Base-by-base conservation (phyloP, 495 filamentous ascomycete genomes). In the Daldinia caldariorum region DNA sequence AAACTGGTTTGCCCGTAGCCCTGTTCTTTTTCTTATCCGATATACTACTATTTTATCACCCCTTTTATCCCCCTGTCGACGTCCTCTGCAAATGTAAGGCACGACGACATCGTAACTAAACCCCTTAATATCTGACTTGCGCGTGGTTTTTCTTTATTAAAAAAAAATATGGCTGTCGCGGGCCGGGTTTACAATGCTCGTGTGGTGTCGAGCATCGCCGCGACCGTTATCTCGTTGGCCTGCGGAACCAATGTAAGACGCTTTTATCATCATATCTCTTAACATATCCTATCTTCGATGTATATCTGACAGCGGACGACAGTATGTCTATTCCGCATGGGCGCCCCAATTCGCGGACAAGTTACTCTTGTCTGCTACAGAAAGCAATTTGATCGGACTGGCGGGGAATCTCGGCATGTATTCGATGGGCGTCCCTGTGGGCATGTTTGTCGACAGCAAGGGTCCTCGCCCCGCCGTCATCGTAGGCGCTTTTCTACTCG, bases 251-350 rank as follows among this genome's bases (percentile, higher is more conserved):
- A 97, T 82, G 94, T 96, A 80, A 75, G 90, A 69, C 12, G 58
- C 18, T 43, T 22, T 45, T 8, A 34, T 9, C 45, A 38, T 22
- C 18, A 37, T 16, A n/a, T 29, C 12, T 32, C n/a, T 32, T 60
- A 38, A 45, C 26, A 58, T 37, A 34, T 66, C 50, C 13, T 37
- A 34, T 66, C 50, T 13, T 45, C 4, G 58, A 59, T 58, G 39
- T 58, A 6, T n/a, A 26, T 66, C 49, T 59, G 64, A 65, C 35
- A 35, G 7, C 22, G 18, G 26, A 26, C 37, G 14, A 57, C 72
- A 97, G 94, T 99, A 99, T 87, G 96, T 94, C 69, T 99, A 97
- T 76, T 97, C 94, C 60, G 96, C 95, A 80, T 99, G 96, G 93
- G 94, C 90, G 31, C 95, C 95, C 14, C 93, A 97, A 78, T 97